Evolutionary conservation across 768 basidiomycete species (phyloP), one percentile per base, ranked within the genome.

Genomic region (Pulveroboletus sp.): DNA sequence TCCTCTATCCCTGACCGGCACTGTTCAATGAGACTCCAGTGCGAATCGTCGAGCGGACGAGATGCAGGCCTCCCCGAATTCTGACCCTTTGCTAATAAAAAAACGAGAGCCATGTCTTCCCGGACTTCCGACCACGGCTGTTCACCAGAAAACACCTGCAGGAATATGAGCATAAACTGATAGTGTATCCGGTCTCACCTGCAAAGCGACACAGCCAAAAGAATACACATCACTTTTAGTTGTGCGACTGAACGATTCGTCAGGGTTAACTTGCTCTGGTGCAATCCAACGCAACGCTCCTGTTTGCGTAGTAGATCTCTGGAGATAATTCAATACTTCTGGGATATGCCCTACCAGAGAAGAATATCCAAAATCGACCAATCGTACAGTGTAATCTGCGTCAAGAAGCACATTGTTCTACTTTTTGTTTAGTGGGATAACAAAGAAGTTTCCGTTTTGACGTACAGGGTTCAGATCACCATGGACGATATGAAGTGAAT

Each of bases 381-480:
- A 16, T 6, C 35, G 17, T 5, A 39, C 38, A 5, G 16, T 20
- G 17, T 40, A 34, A 1, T 29, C 19, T 13, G 13, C 41, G 13
- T 43, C 47, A 16, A 49, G 31, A 23, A 49, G 47, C 24, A 49
- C 47, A 12, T 49, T 49, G 6, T 49, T 43, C 47, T 49, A 19
- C 24, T 13, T 5, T 20, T 2, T 5, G 20, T 16, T 43, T n/a
- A 27, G 35, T n/a, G n/a, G n/a, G n/a, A n/a, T n/a, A n/a, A n/a
- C n/a, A n/a, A n/a, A n/a, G n/a, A n/a, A n/a, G n/a, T n/a, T n/a
- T n/a, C n/a, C n/a, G n/a, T n/a, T n/a, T n/a, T n/a, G n/a, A n/a
- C n/a, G n/a, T n/a, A 37, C 54, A 30, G 45, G 40, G 29, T 29
- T 52, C 9, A 57, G 36, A 29, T 57, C 43, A 7, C 54, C 54